Percentiles rank a stretch among this genome's conserved stretches.
Conservation (phyloP, 176 grass and related monocot genomes). For the Eleusine coracana region DNA sequence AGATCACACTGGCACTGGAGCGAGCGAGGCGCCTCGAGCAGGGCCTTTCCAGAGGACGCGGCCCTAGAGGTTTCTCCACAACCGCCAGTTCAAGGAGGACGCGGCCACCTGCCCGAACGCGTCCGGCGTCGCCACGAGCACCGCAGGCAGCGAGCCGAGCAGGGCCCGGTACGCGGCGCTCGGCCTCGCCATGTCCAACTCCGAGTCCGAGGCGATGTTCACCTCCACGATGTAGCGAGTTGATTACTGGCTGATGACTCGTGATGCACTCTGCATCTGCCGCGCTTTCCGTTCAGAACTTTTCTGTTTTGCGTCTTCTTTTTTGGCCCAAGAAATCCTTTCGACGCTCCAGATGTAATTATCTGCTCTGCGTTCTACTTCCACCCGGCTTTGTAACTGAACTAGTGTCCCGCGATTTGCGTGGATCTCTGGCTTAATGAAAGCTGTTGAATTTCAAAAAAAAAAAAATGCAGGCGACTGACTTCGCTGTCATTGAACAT, state of each 20-base stretch:
- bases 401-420: neutral
- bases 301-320: neutral
- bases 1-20: no score
- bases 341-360: neutral
- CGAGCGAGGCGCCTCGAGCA: no score
- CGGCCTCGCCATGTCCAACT: constrained; percentile 85
- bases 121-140: constrained; percentile 55
- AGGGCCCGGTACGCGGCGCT: constrained; percentile 51
- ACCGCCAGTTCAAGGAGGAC: no score
- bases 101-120: constrained; percentile 44
- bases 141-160: constrained; percentile 46
- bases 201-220: constrained; percentile 44
- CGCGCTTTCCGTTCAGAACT: neutral
- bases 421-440: no score
- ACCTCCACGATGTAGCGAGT: constrained; percentile 79
- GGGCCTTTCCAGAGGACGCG: no score
- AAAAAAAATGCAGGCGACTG: neutral
- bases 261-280: neutral
- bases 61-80: no score
- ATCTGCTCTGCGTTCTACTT: neutral
- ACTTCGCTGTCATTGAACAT: neutral
- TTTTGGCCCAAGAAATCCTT: neutral
- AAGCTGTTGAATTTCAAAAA: no score
- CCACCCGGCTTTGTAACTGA: neutral
- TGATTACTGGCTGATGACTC: neutral